Evolutionary conservation across 805 yeast genomes (phyloP).

Genomic region (Nakazawaea siamensis): DNA sequence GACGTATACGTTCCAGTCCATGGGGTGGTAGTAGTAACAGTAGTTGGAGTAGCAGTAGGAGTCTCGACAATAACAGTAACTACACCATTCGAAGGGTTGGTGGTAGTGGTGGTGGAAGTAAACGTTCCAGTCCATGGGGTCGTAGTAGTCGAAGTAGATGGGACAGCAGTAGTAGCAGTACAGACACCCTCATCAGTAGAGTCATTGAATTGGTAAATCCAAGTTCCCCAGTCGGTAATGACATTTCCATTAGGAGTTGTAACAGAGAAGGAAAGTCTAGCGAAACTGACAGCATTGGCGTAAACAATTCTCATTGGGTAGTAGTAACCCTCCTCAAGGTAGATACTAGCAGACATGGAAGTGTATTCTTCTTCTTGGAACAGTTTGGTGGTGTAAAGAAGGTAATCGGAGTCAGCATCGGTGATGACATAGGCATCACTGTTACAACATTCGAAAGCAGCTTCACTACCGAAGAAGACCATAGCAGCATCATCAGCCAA

Average conservation of each 20-base stretch:
- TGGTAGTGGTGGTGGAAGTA: neutral
- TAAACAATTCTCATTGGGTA: conserved; percentile 22
- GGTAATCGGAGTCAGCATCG: neutral
- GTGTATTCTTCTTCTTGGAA: neutral
- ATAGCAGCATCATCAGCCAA: conserved; percentile 24
- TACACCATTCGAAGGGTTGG: neutral
- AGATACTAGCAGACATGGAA: neutral
- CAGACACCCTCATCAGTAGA: neutral
- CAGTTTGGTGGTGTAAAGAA: conserved; percentile 3
- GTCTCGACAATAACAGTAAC: neutral
- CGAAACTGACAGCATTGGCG: conserved; percentile 14
- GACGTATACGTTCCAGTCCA: neutral
- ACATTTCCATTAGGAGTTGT: conserved; percentile 19
- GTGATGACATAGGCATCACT: conserved; percentile 6
- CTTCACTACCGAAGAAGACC: conserved; percentile 22
- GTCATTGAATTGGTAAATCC: neutral
- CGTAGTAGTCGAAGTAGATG: neutral
- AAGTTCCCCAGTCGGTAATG: conserved; percentile 7
- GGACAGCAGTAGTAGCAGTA: neutral
- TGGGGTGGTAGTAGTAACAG: neutral
- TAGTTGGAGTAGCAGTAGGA: neutral
- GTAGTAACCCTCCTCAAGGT: conserved; percentile 14
- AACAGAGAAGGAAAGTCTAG: conserved; percentile 13
- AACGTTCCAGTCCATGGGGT: neutral
- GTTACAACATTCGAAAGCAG: conserved; percentile 27